Evolutionary conservation across 2,329 filamentous ascomycete species (phyloP), one percentile per base, ranked within the genome.

Genomic region (Fusarium sp.): DNA sequence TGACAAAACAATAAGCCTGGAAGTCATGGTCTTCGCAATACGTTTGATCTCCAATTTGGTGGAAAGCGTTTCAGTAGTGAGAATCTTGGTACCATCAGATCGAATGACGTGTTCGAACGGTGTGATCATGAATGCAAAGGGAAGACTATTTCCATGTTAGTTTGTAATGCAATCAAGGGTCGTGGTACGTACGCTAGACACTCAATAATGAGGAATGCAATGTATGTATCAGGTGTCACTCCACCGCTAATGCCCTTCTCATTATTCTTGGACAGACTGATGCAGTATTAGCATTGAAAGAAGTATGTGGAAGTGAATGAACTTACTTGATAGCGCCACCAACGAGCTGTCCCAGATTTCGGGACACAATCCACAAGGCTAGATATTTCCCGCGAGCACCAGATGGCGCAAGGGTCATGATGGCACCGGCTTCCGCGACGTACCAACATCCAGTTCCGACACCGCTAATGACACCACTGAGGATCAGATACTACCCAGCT

Each of bases 391-490:
- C 83, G 56, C 83, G 82, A 20, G 83, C 79, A 24, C 81, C 78
- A 1, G 82, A 78, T 6, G 83, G 83, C 1, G 83, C 82, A 22
- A 85, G 78, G 0, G 82, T 83, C 81, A 85, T 84, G 69, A 85
- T 84, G 7, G 81, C 79, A 16, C 83, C 83, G 2, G 82, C 82
- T 62, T 85, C 83, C 0, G 83, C 83, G 11, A 85, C 83, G 61
- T 85, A 85, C 83, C 83, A 84, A 44, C 81, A 83, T 3, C 82
- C 83, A 9, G 79, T 82, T 7, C 81, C 81, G 12, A 81, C 32
- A 0, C 59, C 61, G 5, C 61, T 25, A 0, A 64, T 64, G 0
- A 40, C 61, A 11, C 61, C 61, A 13, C 61, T 64, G 0, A 64
- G 44, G 6, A 64, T 64, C 1, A 64, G 59, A 45, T 64, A 63